Conservation (phyloP, 768 basidiomycete species). For the Lactarius indigo region DNA sequence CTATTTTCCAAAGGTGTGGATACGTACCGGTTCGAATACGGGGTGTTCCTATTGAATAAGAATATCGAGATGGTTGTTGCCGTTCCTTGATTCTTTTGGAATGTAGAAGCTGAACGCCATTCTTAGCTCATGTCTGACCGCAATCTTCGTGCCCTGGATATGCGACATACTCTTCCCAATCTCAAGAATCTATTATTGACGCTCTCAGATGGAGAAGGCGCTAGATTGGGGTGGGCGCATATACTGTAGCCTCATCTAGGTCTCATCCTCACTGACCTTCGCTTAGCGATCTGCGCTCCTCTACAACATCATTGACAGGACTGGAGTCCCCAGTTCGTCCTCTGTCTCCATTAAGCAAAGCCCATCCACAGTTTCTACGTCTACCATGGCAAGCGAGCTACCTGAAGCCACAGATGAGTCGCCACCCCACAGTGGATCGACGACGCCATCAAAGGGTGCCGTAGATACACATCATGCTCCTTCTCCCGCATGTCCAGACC, state of each 20-base stretch:
- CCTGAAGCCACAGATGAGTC: slow-evolving; percentile 36
- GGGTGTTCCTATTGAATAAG: slow-evolving; percentile 94
- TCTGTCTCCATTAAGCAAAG: background rate
- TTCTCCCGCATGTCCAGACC: slow-evolving; percentile 45
- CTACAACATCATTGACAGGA: slow-evolving; percentile 7
- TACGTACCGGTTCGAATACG: slow-evolving; percentile 96
- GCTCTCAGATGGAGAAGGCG: slow-evolving; percentile 65
- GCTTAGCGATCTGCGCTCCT: slow-evolving; percentile 1
- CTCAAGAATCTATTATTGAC: slow-evolving; percentile 91
- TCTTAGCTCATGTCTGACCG: slow-evolving; percentile 84
- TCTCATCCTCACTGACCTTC: background rate
- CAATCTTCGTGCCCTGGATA: slow-evolving; percentile 84
- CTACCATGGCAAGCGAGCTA: slow-evolving; percentile 24
- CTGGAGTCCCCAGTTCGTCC: slow-evolving; percentile 14
- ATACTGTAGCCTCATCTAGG: background rate
- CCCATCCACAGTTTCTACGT: background rate
- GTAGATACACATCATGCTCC: slow-evolving; percentile 5
- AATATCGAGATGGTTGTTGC: slow-evolving; percentile 84
- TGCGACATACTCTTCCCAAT: slow-evolving; percentile 95
- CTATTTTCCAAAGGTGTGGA: slow-evolving; percentile 93
- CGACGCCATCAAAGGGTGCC: slow-evolving; percentile 48
- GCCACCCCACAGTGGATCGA: slow-evolving; percentile 51
- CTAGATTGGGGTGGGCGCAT: slow-evolving; percentile 44
- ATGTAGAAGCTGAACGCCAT: slow-evolving; percentile 10
- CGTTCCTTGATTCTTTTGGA: slow-evolving; percentile 1